Conservation (phyloP, 805 yeast genomes). For the Wickerhamomyces strasburgensis region DNA sequence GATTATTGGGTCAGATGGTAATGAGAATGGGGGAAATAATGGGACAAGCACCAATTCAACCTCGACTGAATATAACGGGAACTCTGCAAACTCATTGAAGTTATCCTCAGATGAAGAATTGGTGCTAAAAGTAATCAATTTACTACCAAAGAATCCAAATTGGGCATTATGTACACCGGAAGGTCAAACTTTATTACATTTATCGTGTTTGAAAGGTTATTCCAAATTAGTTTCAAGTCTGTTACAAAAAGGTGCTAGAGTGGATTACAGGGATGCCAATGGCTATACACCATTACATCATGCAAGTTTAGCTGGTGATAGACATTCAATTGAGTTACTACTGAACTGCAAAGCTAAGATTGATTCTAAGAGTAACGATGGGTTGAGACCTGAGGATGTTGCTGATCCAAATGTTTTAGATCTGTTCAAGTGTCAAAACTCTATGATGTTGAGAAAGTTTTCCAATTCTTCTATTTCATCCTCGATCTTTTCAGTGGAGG, state of each 20-base stretch:
- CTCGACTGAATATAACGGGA: background rate
- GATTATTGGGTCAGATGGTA: slow-evolving; percentile 62
- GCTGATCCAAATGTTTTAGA: slow-evolving; percentile 33
- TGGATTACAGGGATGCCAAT: slow-evolving; percentile 69
- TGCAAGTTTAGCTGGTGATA: slow-evolving; percentile 72
- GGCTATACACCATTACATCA: slow-evolving; percentile 87
- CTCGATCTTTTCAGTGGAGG: slow-evolving; percentile 29
- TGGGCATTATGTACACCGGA: slow-evolving; percentile 76
- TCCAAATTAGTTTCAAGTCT: slow-evolving; percentile 55
- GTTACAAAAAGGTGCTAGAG: slow-evolving; percentile 59
- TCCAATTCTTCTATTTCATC: slow-evolving; percentile 24
- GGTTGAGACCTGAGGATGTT: slow-evolving; percentile 39
- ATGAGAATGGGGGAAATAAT: slow-evolving; percentile 23
- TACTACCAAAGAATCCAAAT: slow-evolving; percentile 70
- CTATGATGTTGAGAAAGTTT: slow-evolving; percentile 19
- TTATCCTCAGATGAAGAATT: slow-evolving; percentile 31
- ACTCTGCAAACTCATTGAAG: slow-evolving; percentile 2
- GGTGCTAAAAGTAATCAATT: slow-evolving; percentile 48
- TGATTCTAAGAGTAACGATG: slow-evolving; percentile 46
- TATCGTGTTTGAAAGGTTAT: slow-evolving; percentile 77
- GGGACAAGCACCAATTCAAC: slow-evolving; percentile 5
- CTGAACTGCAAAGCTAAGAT: slow-evolving; percentile 61
- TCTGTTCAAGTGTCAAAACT: slow-evolving; percentile 21
- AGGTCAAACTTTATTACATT: slow-evolving; percentile 85
- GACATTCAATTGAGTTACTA: slow-evolving; percentile 58